phyloP scores from a whole-genome alignment of 768 basidiomycete genomes.

The Kwoniella europaea region DNA sequence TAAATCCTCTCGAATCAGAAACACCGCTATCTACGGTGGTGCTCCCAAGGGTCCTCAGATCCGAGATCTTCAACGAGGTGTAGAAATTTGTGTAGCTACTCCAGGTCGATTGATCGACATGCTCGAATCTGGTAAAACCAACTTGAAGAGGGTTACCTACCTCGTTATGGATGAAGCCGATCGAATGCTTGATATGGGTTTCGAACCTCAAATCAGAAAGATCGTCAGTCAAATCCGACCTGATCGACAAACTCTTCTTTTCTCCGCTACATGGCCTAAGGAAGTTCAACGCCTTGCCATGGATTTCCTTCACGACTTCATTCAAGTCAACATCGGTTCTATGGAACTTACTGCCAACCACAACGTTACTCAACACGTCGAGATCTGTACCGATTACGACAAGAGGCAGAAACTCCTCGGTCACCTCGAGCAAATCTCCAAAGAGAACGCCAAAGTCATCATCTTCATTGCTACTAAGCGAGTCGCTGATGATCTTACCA shows the following conservation, averaged over 20 bases:
- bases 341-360: constrained; percentile 98
- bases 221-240: constrained; percentile 97
- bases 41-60: constrained; percentile 99
- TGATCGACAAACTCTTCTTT: constrained; percentile 98
- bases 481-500: constrained; percentile 97
- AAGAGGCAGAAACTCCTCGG: constrained; percentile 95
- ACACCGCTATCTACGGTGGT: constrained; percentile 98
- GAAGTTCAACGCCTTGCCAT: constrained; percentile 97
- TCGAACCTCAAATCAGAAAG: constrained; percentile 99
- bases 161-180: constrained; percentile 99
- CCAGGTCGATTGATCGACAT: constrained; percentile 99
- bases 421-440: constrained; percentile 93
- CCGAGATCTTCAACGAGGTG: constrained; percentile 93
- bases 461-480: constrained; percentile 98
- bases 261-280: constrained; percentile 99
- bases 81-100: constrained; percentile 99
- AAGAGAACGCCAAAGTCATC: constrained; percentile 96
- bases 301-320: constrained; percentile 96
- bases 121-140: constrained; percentile 95
- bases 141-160: constrained; percentile 93
- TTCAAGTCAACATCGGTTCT: constrained; percentile 98
- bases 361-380: constrained; percentile 93
- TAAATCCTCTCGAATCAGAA: constrained; percentile 84
- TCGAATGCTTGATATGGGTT: constrained; percentile 99
- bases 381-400: constrained; percentile 96